Evolutionary conservation across 768 basidiomycete genomes (phyloP).

Genomic region (Hemileccinum impolitum): DNA sequence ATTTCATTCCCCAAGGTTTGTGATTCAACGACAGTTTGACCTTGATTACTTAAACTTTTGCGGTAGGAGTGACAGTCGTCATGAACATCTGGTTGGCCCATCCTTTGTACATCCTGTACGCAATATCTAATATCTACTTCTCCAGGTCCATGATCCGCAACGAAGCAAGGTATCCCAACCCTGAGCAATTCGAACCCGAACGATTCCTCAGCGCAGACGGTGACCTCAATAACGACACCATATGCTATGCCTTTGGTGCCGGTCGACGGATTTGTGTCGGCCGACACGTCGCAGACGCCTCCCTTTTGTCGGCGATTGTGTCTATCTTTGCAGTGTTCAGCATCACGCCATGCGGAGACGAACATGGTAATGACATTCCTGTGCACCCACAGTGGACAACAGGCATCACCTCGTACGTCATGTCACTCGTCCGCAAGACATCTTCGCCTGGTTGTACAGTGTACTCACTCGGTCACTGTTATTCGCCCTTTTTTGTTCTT

Average conservation of each 20-base stretch:
- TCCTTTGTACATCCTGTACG: neutral
- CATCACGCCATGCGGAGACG: conserved; percentile 29
- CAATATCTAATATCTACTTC: neutral
- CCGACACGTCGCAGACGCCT: conserved; percentile 39
- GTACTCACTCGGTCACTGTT: neutral
- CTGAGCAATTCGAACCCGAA: conserved; percentile 35
- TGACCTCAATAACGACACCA: conserved; percentile 27
- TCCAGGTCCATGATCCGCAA: conserved; percentile 33
- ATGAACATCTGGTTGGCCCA: conserved; percentile 25
- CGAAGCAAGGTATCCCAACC: conserved; percentile 32
- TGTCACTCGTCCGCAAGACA: neutral
- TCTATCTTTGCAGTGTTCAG: conserved; percentile 34
- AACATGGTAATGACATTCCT: conserved; percentile 21
- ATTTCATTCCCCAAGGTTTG: conserved; percentile 53
- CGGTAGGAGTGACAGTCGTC: conserved; percentile 27
- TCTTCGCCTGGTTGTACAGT: neutral
- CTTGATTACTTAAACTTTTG: neutral
- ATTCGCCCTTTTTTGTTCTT: no score
- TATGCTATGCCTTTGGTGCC: conserved; percentile 33
- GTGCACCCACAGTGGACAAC: conserved; percentile 22
- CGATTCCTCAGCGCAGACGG: conserved; percentile 28
- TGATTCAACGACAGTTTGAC: neutral
- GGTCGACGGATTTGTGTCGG: conserved; percentile 42
- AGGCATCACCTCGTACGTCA: conserved; percentile 28
- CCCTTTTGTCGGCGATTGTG: conserved; percentile 35